Base-by-base conservation (phyloP, 2,329 filamentous ascomycete species). In the Ploettnerulaceae sp. region DNA sequence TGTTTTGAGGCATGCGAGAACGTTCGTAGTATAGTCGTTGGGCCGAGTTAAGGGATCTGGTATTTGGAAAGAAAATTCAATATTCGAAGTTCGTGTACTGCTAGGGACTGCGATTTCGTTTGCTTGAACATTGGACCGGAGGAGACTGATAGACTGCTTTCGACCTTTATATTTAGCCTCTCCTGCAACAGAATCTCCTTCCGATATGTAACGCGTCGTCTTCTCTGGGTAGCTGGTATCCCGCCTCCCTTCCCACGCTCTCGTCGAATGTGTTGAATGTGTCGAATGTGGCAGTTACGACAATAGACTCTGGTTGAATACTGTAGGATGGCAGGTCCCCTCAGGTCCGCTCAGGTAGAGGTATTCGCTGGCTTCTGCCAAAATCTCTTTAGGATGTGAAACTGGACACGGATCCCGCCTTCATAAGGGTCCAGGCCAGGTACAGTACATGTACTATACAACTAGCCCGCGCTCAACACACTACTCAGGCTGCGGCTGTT, bases 1-100 rank as follows among this genome's bases (percentile, higher is more conserved):
- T 56, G 58, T 52, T 60, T 62, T 26, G 52, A 55, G 36, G 54
- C 38, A 55, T 53, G 32, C 45, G 49, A 33, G 33, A 43, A 14
- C 12, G 38, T 24, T 11, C 17, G 20, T 7, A 24, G 20, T 7
- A 26, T 18, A 14, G 25, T n/a, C 28, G 32, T 25, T 21, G n/a
- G n/a, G n/a, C n/a, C 38, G 39, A 17, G 7, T 38, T 33, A 31
- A 17, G 20, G 45, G 21, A 11, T 47, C 26, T 38, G 39, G 49
- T 28, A 43, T 52, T 45, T 24, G 42, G 36, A 44, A 48, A 5
- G 20, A 20, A 28, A 20, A 26, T 4, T 41, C 41, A 25, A 22
- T 40, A 21, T 15, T 18, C 15, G 29, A 33, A 18, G 21, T 29
- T 7, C 26, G 17, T 26, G 18, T 29, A 47, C 48, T 31, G 17